A percentile compares a stretch with the other conserved stretches of the same genome.
phyloP scores from a whole-genome alignment of 495 filamentous ascomycete species.

The Lasiosphaeria miniovina region DNA sequence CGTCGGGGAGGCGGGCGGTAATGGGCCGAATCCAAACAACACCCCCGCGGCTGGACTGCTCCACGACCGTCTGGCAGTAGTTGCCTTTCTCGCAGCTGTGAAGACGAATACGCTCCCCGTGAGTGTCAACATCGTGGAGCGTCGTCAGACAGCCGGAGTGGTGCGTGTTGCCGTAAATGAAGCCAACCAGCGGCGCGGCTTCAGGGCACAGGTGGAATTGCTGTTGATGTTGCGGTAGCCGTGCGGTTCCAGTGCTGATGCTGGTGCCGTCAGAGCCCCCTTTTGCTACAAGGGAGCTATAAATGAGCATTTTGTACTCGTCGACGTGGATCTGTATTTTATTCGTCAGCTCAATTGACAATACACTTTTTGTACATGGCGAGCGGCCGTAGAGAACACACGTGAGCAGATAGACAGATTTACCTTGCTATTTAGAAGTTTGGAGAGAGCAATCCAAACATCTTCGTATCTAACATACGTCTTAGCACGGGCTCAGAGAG shows the following conservation, averaged over 20 bases:
- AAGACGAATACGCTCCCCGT: conserved; percentile 46
- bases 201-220: conserved; percentile 49
- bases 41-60: conserved; percentile 29
- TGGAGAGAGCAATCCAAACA: conserved; percentile 81
- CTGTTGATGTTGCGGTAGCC: no score
- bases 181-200: conserved; percentile 69
- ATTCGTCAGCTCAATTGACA: conserved; percentile 2
- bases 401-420: not conserved
- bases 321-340: conserved; percentile 71
- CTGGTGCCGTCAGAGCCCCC: conserved; percentile 28
- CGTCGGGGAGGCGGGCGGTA: conserved; percentile 54
- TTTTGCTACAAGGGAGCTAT: conserved; percentile 57
- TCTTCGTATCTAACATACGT: conserved; percentile 61
- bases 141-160: conserved; percentile 69
- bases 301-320: conserved; percentile 72
- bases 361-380: not conserved
- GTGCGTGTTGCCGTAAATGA: conserved; percentile 66
- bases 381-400: no score
- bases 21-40: conserved; percentile 79
- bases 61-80: conserved; percentile 55
- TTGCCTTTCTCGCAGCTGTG: conserved; percentile 83
- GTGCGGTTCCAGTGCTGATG: not conserved
- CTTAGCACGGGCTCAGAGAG: not conserved
- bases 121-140: conserved; percentile 41
- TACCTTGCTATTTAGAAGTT: conserved; percentile 64